Evolutionary conservation across 2,329 filamentous ascomycete species (phyloP).

Genomic region (Scedosporium dehoogii): DNA sequence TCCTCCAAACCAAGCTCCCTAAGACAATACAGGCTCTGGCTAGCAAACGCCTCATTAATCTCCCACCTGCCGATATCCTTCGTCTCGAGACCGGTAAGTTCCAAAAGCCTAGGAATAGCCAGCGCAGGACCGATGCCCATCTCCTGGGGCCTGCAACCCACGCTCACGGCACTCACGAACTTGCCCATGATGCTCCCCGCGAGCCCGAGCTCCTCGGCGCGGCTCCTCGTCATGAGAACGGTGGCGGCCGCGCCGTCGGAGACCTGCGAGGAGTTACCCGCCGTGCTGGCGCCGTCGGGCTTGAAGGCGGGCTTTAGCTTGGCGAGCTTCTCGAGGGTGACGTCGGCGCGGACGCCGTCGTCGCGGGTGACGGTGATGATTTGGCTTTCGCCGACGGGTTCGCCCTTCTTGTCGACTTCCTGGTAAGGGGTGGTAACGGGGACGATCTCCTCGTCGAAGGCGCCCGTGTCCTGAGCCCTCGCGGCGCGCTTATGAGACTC

Average conservation of each 20-base stretch:
- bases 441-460: slow-evolving; percentile 71
- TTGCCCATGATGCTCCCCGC: slow-evolving; percentile 63
- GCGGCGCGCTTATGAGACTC: slow-evolving; percentile 65
- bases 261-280: slow-evolving; percentile 79
- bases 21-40: slow-evolving; percentile 60
- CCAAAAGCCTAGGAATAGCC: slow-evolving; percentile 75
- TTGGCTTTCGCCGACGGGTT: slow-evolving; percentile 44
- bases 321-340: slow-evolving; percentile 59
- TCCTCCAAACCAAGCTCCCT: slow-evolving; percentile 57
- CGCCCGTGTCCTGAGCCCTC: slow-evolving; percentile 55
- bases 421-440: slow-evolving; percentile 64
- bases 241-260: slow-evolving; percentile 80
- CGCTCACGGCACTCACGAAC: slow-evolving; percentile 67
- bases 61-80: slow-evolving; percentile 79
- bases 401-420: slow-evolving; percentile 51
- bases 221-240: slow-evolving; percentile 75
- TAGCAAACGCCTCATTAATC: slow-evolving; percentile 77
- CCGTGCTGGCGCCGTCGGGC: slow-evolving; percentile 64
- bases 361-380: slow-evolving; percentile 63
- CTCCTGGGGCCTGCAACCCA: slow-evolving; percentile 77
- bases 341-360: slow-evolving; percentile 68
- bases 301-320: slow-evolving; percentile 82
- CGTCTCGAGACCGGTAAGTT: slow-evolving; percentile 53
- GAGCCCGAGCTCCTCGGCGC: slow-evolving; percentile 64
- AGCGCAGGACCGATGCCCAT: slow-evolving; percentile 88